Percentiles rank a stretch among this genome's conserved stretches.
These are phyloP conservation scores for Pleurotus giganteus DNA, from an alignment of 768 basidiomycete species.

Conservation along the genomic window DNA sequence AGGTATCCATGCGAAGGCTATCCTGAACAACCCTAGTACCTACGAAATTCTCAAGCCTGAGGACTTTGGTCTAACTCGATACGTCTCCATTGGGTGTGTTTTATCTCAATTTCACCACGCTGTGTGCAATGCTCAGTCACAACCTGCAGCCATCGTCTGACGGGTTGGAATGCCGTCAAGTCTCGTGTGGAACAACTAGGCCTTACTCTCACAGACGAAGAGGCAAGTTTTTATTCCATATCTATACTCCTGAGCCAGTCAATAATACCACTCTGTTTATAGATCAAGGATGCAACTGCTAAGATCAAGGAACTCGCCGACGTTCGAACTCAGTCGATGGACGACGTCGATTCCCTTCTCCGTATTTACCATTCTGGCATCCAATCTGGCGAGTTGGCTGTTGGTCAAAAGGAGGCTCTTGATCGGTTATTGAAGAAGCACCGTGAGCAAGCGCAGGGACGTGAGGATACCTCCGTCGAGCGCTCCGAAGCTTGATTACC, in stretches of 20 bases:
- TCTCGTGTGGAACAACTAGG: slow-evolving; percentile 97
- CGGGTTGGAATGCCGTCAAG: slow-evolving; percentile 99
- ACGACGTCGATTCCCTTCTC: slow-evolving; percentile 95
- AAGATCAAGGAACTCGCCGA: slow-evolving; percentile 99
- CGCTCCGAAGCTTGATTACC: background rate
- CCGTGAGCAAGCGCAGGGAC: slow-evolving; percentile 34
- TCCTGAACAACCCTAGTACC: slow-evolving; percentile 97
- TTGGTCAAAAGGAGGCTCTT: slow-evolving; percentile 91
- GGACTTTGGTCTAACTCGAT: slow-evolving; percentile 96
- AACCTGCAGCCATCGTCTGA: slow-evolving; percentile 74
- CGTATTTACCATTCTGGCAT: slow-evolving; percentile 96
- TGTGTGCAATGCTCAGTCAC: background rate
- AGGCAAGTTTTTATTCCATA: slow-evolving; percentile 59
- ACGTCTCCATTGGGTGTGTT: slow-evolving; percentile 90
- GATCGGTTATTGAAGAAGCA: slow-evolving; percentile 85
- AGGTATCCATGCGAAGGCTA: slow-evolving; percentile 99
- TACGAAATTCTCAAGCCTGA: slow-evolving; percentile 99
- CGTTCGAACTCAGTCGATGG: slow-evolving; percentile 97
- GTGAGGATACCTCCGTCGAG: slow-evolving; percentile 9
- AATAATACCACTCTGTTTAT: slow-evolving; percentile 6
- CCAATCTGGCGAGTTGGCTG: slow-evolving; percentile 85
- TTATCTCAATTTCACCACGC: slow-evolving; percentile 4
- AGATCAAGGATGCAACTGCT: slow-evolving; percentile 97
- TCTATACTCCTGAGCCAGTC: too few relatives aligned
- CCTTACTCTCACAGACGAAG: slow-evolving; percentile 84